Evolutionary conservation across 2,329 filamentous ascomycete genomes (phyloP).

Genomic region (Claviceps digitariae): DNA sequence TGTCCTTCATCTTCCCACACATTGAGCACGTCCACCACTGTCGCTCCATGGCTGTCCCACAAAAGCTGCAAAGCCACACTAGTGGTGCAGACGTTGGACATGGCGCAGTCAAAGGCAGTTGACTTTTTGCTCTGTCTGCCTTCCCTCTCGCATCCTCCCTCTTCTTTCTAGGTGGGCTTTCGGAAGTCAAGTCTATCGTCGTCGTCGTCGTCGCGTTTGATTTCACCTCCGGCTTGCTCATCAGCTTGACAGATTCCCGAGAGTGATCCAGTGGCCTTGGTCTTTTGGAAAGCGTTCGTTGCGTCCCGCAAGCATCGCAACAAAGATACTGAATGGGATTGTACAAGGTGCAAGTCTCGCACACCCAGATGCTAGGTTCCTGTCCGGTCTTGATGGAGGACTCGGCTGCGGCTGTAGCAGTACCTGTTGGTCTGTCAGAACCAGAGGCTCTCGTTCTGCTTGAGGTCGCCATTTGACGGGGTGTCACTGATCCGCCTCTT

Average conservation of each 20-base stretch:
- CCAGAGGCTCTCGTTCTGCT: not conserved
- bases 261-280: conserved; percentile 5
- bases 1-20: conserved; percentile 41
- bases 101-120: conserved; percentile 7
- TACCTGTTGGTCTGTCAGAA: not conserved
- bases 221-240: conserved; percentile 7
- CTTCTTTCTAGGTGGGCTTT: conserved; percentile 16
- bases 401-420: not conserved
- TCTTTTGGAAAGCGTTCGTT: conserved; percentile 18
- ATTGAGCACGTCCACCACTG: conserved; percentile 44
- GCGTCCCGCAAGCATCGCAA: conserved; percentile 43
- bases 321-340: conserved; percentile 37
- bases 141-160: conserved; percentile 1
- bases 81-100: conserved; percentile 10
- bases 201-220: conserved; percentile 6
- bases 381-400: not conserved
- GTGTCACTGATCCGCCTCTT: conserved; percentile 19
- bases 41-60: conserved; percentile 36
- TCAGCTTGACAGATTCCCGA: conserved; percentile 4
- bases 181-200: conserved; percentile 21
- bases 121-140: conserved; percentile 1
- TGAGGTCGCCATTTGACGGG: conserved; percentile 6
- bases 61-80: conserved; percentile 39
- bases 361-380: conserved; percentile 32
- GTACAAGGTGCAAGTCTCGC: conserved; percentile 40